Percentiles rank a stretch among this genome's conserved stretches.
These are phyloP conservation scores for Fusarium metavorans DNA, from an alignment of 2,329 filamentous ascomycete genomes.

Conservation along the genomic window DNA sequence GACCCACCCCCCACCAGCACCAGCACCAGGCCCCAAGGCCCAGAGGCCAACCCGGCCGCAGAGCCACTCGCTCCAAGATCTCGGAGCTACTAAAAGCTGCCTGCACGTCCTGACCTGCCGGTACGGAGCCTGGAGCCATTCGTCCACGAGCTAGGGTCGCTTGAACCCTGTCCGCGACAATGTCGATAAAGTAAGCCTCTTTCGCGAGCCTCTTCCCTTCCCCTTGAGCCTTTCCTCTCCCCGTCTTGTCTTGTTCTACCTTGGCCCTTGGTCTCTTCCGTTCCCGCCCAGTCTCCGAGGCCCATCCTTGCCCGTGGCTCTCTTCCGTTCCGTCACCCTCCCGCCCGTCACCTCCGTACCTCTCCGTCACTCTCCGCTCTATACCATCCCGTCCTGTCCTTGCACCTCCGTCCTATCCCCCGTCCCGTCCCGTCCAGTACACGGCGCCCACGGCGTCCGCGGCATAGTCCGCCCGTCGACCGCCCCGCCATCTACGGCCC, in stretches of 20 bases:
- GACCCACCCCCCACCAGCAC: constrained; percentile 42
- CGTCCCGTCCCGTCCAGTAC: constrained; percentile 1
- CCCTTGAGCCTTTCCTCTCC: constrained; percentile 38
- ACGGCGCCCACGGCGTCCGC: constrained; percentile 30
- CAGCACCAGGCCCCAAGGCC: constrained; percentile 34
- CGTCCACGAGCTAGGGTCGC: constrained; percentile 49
- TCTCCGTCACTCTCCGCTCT: constrained; percentile 27
- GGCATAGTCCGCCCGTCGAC: constrained; percentile 42
- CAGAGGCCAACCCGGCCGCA: constrained; percentile 41
- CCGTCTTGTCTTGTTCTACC: constrained; percentile 37
- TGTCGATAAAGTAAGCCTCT: constrained; percentile 68
- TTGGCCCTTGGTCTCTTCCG: constrained; percentile 27
- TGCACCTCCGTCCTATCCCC: constrained; percentile 24
- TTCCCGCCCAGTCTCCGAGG: constrained; percentile 16
- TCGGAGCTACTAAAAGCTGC: constrained; percentile 47
- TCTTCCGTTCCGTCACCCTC: constrained; percentile 16
- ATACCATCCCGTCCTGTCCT: constrained; percentile 21
- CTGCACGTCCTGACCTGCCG: constrained; percentile 48
- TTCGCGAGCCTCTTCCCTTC: constrained; percentile 45
- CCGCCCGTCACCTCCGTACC: constrained; percentile 30
- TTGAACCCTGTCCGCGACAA: constrained; percentile 55
- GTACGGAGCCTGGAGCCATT: constrained; percentile 48
- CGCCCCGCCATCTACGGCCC: constrained; percentile 46
- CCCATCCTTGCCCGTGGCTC: constrained; percentile 15
- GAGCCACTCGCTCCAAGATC: constrained; percentile 48